Conservation (phyloP, 164 flowering plant species). For the Tetrastigma voinierianum region DNA sequence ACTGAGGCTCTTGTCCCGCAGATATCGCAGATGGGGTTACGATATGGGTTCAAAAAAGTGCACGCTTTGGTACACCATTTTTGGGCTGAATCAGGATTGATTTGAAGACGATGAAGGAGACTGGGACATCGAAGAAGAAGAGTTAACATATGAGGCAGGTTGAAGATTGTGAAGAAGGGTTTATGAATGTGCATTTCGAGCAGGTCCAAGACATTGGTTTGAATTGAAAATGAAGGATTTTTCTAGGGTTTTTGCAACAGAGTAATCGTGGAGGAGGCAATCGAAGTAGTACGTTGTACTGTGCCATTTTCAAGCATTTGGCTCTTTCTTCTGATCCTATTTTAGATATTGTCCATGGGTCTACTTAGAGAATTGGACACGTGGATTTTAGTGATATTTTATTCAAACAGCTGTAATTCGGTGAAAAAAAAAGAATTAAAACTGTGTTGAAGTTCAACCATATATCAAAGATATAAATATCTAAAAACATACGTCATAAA, state of each 20-base stretch:
- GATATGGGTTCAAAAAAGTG: constrained; percentile 59
- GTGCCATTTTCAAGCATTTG: constrained; percentile 1
- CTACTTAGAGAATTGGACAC: no score
- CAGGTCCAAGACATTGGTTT: constrained; percentile 56
- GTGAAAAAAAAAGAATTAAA: no score
- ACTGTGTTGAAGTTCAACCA: no score
- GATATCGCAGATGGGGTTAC: constrained; percentile 47
- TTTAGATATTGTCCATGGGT: no score
- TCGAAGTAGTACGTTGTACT: no score
- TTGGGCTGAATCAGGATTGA: constrained; percentile 15
- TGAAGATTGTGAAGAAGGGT: constrained; percentile 48
- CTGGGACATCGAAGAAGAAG: constrained; percentile 27
- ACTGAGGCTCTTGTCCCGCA: constrained; percentile 50
- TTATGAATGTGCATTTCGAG: constrained; percentile 65
- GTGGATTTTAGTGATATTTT: no score
- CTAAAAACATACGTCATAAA: no score
- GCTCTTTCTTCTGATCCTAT: not conserved
- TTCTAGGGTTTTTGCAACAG: constrained; percentile 16
- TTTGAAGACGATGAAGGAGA: constrained; percentile 25
- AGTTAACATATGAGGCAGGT: constrained; percentile 60
- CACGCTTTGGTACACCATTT: constrained; percentile 79
- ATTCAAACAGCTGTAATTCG: no score
- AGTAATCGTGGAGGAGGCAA: not conserved
- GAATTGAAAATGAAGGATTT: constrained; percentile 4
- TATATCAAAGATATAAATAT: no score